Base-by-base conservation (phyloP, 495 filamentous ascomycete genomes). In the Xylaria longipes region DNA sequence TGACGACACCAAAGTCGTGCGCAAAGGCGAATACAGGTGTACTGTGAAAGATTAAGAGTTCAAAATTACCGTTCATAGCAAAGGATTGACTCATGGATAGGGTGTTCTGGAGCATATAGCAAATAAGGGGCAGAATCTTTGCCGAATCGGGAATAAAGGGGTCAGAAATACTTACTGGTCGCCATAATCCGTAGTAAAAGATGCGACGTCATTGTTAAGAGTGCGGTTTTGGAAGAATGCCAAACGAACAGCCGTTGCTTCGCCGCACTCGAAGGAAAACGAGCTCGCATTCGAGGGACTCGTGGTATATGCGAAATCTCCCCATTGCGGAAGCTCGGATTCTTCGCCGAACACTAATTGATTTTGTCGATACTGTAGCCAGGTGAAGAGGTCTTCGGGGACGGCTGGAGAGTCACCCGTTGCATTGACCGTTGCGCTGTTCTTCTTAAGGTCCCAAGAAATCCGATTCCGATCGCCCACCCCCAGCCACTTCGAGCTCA, bases 401-500 rank as follows among this genome's bases (percentile, higher is more conserved):
- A 37, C 17, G 25, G 80, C 75, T 1, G 82, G 75, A 7, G 58
- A 46, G 22, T 71, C 73, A 17, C 74, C 62, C 1, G 72, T 75
- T 52, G 70, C 69, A 22, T 71, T 68, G 43, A 67, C 64, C 1
- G 29, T 45, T 20, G 77, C 35, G 25, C 78, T 75, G n/a, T 84
- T 71, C 29, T 84, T 78, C 35, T 82, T 82, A 50, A 91, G 80
- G 27, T 88, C 79, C 90, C 91, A 94, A 22, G 82, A 83, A 60
- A 94, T 88, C 29, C 84, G 77, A 70, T 81, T 89, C 25, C 82
- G 87, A 39, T 84, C 77, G 69, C 92, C 86, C 31, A 90, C 88
- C 72, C 87, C 92, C n/a, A 93, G 90, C 93, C 92, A 94, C 72
- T 90, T 87, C 0, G 92, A 93, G 74, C 94, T 93, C 11, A 96